Conservation (phyloP, 2,329 filamentous ascomycete species). For the Pseudocercospora eumusae region DNA sequence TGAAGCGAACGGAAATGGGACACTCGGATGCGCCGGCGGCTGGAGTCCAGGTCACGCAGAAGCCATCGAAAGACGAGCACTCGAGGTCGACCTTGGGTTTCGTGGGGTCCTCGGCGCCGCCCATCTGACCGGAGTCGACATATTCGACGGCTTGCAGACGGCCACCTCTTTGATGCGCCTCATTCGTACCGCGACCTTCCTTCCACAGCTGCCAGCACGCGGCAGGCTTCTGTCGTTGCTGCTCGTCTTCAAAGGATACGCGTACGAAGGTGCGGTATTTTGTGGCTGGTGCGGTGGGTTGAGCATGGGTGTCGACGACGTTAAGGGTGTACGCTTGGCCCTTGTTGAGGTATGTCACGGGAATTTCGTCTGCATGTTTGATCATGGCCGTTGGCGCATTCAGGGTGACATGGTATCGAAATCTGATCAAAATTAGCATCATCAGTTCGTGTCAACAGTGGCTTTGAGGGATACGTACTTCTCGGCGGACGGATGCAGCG, state of each 20-base stretch:
- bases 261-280: constrained; percentile 88
- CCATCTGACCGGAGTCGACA: constrained; percentile 65
- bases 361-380: constrained; percentile 84
- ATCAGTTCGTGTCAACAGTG: constrained; percentile 21
- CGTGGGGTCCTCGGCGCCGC: constrained; percentile 53
- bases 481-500: constrained; percentile 46
- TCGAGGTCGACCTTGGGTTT: constrained; percentile 54
- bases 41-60: constrained; percentile 76
- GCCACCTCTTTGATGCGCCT: constrained; percentile 89
- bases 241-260: constrained; percentile 96
- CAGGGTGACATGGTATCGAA: constrained; percentile 85
- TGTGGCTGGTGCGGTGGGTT: constrained; percentile 56
- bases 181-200: constrained; percentile 90
- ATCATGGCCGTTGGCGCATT: constrained; percentile 97
- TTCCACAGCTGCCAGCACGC: constrained; percentile 94
- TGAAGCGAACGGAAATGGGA: constrained; percentile 89
- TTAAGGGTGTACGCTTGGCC: constrained; percentile 90
- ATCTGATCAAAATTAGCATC: constrained; percentile 49
- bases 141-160: constrained; percentile 94
- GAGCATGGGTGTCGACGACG: constrained; percentile 73
- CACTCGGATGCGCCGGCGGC: constrained; percentile 76
- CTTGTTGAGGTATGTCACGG: constrained; percentile 97
- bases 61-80: constrained; percentile 83
- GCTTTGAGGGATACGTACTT: constrained; percentile 45
- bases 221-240: constrained; percentile 80